Conservation (phyloP, 345 rosid genomes). For the Hevea brasiliensis region DNA sequence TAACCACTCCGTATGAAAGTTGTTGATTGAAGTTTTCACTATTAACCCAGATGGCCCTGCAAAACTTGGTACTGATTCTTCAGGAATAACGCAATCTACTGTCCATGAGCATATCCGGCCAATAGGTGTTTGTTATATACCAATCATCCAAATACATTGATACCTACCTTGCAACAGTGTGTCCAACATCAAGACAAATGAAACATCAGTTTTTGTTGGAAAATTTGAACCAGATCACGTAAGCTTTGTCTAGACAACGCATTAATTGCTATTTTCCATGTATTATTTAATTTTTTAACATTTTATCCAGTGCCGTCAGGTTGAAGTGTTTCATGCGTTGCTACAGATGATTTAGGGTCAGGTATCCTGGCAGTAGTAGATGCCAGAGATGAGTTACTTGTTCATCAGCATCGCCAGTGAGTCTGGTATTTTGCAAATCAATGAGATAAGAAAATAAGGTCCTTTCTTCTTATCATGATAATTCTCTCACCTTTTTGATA, state of each 20-base stretch:
- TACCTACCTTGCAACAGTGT: not conserved
- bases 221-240: not conserved
- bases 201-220: not conserved
- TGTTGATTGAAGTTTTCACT: too few species aligned
- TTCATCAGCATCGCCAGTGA: slow-evolving; percentile 38
- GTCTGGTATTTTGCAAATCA: not conserved
- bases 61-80: too few species aligned
- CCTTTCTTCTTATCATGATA: not conserved
- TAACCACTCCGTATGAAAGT: too few species aligned
- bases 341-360: slow-evolving; percentile 56
- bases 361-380: slow-evolving; percentile 53
- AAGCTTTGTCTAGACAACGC: not conserved
- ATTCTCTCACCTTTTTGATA: not conserved
- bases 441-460: not conserved
- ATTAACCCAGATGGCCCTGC: too few species aligned
- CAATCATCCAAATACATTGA: too few species aligned
- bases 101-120: too few species aligned
- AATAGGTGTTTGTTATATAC: not conserved
- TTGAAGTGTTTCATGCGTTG: slow-evolving; percentile 60
- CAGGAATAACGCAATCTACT: too few species aligned
- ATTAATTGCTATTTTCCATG: not conserved
- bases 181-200: not conserved
- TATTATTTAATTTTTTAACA: too few species aligned
- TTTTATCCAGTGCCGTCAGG: slow-evolving; percentile 39
- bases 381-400: slow-evolving; percentile 60